Conservation (phyloP, 2,329 filamentous ascomycete genomes). For the Pseudogymnoascus sp. region DNA sequence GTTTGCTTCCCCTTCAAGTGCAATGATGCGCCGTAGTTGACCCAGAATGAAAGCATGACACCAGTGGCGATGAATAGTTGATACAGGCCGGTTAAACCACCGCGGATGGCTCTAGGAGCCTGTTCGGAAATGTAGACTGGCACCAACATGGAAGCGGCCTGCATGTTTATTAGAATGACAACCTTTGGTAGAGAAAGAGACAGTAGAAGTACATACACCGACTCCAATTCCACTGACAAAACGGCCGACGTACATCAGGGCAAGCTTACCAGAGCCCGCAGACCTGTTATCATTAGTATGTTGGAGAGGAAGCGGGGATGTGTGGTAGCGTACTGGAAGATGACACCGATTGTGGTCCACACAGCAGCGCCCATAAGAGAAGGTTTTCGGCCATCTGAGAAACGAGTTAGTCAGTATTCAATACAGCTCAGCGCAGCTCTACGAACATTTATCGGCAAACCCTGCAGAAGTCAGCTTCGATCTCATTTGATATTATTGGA, state of each 20-base stretch:
- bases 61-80: conserved; percentile 40
- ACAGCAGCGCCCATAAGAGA: conserved; percentile 49
- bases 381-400: conserved; percentile 25
- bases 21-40: conserved; percentile 49
- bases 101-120: conserved; percentile 45
- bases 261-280: conserved; percentile 52
- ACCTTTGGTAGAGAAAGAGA: conserved; percentile 44
- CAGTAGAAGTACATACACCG: conserved; percentile 30
- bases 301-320: not conserved
- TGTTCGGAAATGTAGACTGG: conserved; percentile 45
- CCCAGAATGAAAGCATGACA: conserved; percentile 43
- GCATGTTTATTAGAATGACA: conserved; percentile 45
- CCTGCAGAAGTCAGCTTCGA: conserved; percentile 5
- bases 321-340: conserved; percentile 46
- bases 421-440: not conserved
- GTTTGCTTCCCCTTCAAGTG: conserved; percentile 42
- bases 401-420: not conserved
- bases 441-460: conserved; percentile 31
- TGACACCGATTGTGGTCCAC: conserved; percentile 54
- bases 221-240: conserved; percentile 43
- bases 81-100: conserved; percentile 45
- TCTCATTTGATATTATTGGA: not conserved
- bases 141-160: conserved; percentile 36
- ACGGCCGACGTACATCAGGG: conserved; percentile 61
- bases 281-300: conserved; percentile 23